phyloP scores from a whole-genome alignment of 176 grass and related monocot species.

The Carex parvula region DNA sequence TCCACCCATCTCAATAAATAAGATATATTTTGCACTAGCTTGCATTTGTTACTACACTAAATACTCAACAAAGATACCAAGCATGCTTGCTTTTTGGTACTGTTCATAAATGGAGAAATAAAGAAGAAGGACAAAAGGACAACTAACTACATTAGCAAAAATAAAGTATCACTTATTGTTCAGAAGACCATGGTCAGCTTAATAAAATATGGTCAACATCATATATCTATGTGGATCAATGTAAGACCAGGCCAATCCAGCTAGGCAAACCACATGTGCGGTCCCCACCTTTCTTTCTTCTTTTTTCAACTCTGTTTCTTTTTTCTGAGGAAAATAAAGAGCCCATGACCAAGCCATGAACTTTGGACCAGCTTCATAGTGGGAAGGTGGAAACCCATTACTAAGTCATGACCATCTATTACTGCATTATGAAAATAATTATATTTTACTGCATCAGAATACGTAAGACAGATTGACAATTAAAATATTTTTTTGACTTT shows the following conservation, averaged over 20 bases:
- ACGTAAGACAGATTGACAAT: neutral
- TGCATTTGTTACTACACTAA: neutral
- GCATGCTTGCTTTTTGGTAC: neutral
- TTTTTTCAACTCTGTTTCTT: neutral
- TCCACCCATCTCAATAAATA: neutral
- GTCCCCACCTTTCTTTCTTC: conserved; percentile 1
- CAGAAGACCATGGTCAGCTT: conserved; percentile 3
- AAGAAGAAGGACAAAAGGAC: neutral
- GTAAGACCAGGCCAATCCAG: conserved; percentile 18
- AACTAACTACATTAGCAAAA: conserved; percentile 3
- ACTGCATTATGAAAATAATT: conserved; percentile 3
- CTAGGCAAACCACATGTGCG: conserved; percentile 16
- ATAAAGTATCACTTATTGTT: neutral
- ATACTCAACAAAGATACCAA: neutral
- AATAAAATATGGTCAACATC: conserved; percentile 22
- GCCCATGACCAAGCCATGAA: conserved; percentile 14
- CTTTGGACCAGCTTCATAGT: conserved; percentile 16
- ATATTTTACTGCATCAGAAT: conserved; percentile 13
- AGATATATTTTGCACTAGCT: neutral
- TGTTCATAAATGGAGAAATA: neutral
- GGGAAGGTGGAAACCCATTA: conserved; percentile 32
- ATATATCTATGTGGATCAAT: conserved; percentile 8
- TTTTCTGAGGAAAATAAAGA: neutral
- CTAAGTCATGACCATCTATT: conserved; percentile 18
- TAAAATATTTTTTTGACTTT: neutral